A percentile compares a stretch with the other conserved stretches of the same genome.
phyloP scores from a whole-genome alignment of 345 rosid species.

The Microcos paniculata region DNA sequence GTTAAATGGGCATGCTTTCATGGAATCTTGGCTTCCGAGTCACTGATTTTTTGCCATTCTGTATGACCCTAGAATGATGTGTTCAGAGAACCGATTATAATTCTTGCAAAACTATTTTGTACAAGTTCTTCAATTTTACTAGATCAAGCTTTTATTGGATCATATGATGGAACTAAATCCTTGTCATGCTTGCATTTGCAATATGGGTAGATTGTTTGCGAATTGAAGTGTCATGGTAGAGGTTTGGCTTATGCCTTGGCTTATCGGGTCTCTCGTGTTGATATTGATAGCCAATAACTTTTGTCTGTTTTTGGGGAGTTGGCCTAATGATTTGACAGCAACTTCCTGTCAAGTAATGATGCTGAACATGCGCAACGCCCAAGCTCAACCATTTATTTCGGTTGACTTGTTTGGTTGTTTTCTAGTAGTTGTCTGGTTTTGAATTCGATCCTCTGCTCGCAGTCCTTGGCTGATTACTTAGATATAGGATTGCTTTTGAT shows the following conservation, averaged over 20 bases:
- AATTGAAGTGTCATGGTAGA: not conserved
- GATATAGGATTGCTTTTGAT: too few species aligned
- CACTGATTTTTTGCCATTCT: conserved; percentile 12
- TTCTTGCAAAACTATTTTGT: not conserved
- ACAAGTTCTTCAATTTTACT: not conserved
- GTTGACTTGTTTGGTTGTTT: too few species aligned
- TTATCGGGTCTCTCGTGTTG: not conserved
- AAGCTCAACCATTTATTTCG: too few species aligned
- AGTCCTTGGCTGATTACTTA: too few species aligned
- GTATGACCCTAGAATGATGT: not conserved
- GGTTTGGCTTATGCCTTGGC: too few species aligned
- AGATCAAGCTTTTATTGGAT: not conserved
- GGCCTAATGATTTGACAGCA: too few species aligned
- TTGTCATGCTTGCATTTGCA: not conserved
- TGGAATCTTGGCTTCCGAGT: not conserved
- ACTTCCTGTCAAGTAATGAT: too few species aligned
- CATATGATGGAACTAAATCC: not conserved
- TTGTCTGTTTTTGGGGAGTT: too few species aligned
- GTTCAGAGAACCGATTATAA: not conserved
- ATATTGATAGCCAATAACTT: not conserved
- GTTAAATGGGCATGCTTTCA: conserved; percentile 25
- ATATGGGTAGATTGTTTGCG: not conserved
- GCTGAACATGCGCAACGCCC: too few species aligned
- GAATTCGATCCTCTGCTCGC: too few species aligned
- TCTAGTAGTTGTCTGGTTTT: too few species aligned